Percentiles rank a stretch among this genome's conserved stretches.
phyloP scores from a whole-genome alignment of 179 eudicot species.

The Beta corolliflora region DNA sequence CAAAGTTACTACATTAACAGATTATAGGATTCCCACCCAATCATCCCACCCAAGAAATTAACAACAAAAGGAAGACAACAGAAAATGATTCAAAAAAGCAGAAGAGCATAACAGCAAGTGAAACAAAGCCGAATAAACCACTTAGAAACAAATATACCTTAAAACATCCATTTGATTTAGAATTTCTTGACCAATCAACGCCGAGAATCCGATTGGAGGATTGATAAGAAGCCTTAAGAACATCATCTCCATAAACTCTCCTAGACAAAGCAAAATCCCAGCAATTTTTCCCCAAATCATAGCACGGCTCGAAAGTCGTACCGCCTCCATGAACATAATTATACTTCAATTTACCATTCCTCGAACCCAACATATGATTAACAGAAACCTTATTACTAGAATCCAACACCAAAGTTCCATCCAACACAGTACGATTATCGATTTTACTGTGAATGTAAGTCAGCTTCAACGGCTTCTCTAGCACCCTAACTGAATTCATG shows the following conservation, averaged over 20 bases:
- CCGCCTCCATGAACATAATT: constrained; percentile 54
- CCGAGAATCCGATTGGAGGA: constrained; percentile 56
- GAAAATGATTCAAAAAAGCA: not conserved
- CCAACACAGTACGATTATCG: constrained; percentile 60
- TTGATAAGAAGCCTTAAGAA: constrained; percentile 72
- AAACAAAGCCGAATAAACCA: not conserved
- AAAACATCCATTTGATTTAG: constrained; percentile 54
- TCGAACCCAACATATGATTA: constrained; percentile 57
- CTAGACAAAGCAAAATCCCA: constrained; percentile 80
- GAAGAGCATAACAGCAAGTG: not conserved
- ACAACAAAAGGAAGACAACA: not conserved
- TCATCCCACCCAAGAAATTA: not conserved
- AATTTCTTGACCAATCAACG: constrained; percentile 63
- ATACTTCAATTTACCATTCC: constrained; percentile 63
- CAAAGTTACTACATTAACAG: not conserved
- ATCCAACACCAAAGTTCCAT: constrained; percentile 64
- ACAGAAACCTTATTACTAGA: constrained; percentile 63
- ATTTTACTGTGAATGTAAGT: constrained; percentile 57
- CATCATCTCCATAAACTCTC: constrained; percentile 62
- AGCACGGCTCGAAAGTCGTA: constrained; percentile 66
- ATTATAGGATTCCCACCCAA: not conserved
- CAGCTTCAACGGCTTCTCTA: constrained; percentile 64
- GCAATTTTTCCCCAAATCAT: constrained; percentile 60
- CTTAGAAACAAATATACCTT: constrained; percentile 46
- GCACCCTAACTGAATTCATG: constrained; percentile 60